Evolutionary conservation across 768 basidiomycete species (phyloP), one percentile per base, ranked within the genome.

Genomic region (Boletus pseudo-olivaceus): DNA sequence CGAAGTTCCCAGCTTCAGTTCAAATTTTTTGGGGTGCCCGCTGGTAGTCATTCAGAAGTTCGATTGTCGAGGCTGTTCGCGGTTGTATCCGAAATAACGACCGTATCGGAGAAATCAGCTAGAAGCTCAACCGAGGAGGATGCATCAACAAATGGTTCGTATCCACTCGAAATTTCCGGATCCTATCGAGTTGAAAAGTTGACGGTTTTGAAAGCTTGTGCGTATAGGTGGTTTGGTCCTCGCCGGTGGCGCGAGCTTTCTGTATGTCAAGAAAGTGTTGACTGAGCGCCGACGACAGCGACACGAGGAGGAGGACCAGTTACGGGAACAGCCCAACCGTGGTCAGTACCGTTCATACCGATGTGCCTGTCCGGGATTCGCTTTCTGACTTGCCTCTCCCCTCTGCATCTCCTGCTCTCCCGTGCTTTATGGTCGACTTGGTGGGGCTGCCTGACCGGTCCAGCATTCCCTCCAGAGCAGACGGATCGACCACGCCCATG

Each of bases 251-350:
- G 66, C 57, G 0, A 62, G 69, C 41, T 70, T 70, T 53, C 45
- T 70, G 37, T 69, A 65, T 26, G 69, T 67, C 50, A 70, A 70
- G 49, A 69, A 54, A 15, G 50, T 70, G 26, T 53, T 70, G 58
- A 57, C 41, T 7, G 56, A 63, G 12, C 65, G 70, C 35, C 61
- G 69, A 47, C 57, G 61, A 47, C 68, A 51, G 29, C 61, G 32
- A 11, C 51, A 58, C 49, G 59, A 60, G 11, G 53, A 69, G 20
- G 53, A 58, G 30, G 61, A 60, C 47, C 62, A 34, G 32, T 5
- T 53, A 29, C 54, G 38, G 20, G 67, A 61, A 47, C 59, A 47
- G 9, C 19, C 29, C n/a, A 20, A 29, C 23, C 43, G 8, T 19
- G 49, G 54, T 47, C 38, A 53, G 53, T 47, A 20, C 7, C 23